A percentile compares a stretch with the other conserved stretches of the same genome.
phyloP scores from a whole-genome alignment of 371 early-diverging fungal genomes.

The Batrachochytrium dendrobatidis region DNA sequence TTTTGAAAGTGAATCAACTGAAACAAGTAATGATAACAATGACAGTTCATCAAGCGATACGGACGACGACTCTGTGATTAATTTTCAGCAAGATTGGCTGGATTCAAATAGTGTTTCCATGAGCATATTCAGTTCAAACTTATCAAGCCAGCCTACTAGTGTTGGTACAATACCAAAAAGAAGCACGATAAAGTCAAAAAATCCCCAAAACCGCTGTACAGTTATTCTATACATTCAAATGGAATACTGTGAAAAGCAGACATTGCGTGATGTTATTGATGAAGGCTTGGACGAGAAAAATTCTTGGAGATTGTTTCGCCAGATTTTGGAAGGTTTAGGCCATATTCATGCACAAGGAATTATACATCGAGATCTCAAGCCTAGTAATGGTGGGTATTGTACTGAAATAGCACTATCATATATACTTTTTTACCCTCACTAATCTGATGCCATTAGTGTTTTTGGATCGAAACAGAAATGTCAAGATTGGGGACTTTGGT shows the following conservation, averaged over 20 bases:
- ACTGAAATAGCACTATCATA: no score
- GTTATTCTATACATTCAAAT: slow-evolving; percentile 82
- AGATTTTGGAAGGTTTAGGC: slow-evolving; percentile 56
- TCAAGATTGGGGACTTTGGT: slow-evolving; percentile 53
- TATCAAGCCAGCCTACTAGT: not conserved
- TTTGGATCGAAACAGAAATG: slow-evolving; percentile 36
- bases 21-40: slow-evolving; percentile 23
- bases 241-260: slow-evolving; percentile 95
- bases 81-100: not conserved
- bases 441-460: slow-evolving; percentile 30
- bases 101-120: slow-evolving; percentile 1
- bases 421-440: no score
- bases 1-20: slow-evolving; percentile 10
- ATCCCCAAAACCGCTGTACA: not conserved
- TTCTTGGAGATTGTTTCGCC: slow-evolving; percentile 45
- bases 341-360: slow-evolving; percentile 43
- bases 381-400: slow-evolving; percentile 19
- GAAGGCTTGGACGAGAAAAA: slow-evolving; percentile 67
- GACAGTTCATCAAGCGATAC: slow-evolving; percentile 14
- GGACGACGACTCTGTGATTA: not conserved
- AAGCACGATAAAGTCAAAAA: not conserved
- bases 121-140: not conserved
- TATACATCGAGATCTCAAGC: slow-evolving; percentile 46
- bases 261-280: slow-evolving; percentile 79
- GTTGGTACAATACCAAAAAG: not conserved